A percentile compares a stretch with the other conserved stretches of the same genome.
Evolutionary conservation across 768 basidiomycete genomes (phyloP).

Genomic region (Phylloporus sp.): DNA sequence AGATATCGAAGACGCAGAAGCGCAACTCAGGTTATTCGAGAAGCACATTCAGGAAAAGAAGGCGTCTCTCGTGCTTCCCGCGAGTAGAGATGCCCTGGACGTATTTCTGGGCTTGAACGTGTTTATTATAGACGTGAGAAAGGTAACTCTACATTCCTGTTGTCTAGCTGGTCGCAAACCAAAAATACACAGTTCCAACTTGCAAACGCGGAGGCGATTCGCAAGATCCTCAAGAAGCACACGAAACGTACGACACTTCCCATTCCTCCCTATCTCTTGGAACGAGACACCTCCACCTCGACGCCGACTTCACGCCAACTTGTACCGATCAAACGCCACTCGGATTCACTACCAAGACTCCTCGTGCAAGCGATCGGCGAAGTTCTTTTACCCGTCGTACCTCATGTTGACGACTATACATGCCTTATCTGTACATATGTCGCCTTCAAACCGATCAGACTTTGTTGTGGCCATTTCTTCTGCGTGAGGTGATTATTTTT

Average conservation of each 20-base stretch:
- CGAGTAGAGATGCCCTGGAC: conserved; percentile 58
- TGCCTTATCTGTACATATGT: conserved; percentile 87
- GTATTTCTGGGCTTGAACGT: conserved; percentile 73
- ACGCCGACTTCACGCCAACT: conserved; percentile 29
- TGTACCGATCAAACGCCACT: conserved; percentile 19
- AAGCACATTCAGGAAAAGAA: conserved; percentile 50
- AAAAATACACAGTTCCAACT: conserved; percentile 53
- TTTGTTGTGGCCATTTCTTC: conserved; percentile 76
- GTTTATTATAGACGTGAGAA: conserved; percentile 77
- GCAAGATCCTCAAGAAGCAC: conserved; percentile 94
- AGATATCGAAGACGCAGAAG: conserved; percentile 65
- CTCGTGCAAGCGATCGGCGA: conserved; percentile 82
- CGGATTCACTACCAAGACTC: conserved; percentile 51
- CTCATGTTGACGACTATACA: conserved; percentile 77
- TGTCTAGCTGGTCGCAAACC: background rate
- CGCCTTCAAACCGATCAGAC: conserved; percentile 88
- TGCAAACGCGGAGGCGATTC: conserved; percentile 84
- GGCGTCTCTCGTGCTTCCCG: conserved; percentile 51
- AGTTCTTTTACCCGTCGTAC: conserved; percentile 76
- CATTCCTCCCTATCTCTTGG: conserved; percentile 38
- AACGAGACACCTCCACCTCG: conserved; percentile 10
- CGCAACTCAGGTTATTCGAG: conserved; percentile 58
- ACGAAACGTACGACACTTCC: conserved; percentile 84
- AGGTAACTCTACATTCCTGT: conserved; percentile 39
- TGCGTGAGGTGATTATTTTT: conserved; percentile 51